These are phyloP conservation scores for Colletotrichum euphorbiae DNA, from an alignment of 2,329 filamentous ascomycete genomes.

Conservation along the genomic window DNA sequence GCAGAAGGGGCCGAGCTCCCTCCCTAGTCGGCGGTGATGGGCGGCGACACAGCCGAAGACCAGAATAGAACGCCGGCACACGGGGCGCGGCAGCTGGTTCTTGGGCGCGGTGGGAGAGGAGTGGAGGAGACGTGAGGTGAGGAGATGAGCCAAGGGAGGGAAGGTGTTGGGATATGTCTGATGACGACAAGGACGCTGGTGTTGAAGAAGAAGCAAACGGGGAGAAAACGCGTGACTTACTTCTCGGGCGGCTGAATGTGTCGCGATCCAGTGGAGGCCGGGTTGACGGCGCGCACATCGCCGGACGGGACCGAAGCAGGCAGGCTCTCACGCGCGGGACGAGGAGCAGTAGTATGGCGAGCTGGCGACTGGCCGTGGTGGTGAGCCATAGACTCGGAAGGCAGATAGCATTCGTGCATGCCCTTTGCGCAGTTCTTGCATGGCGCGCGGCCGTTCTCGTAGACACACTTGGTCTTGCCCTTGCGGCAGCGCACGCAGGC, in stretches of 20 bases:
- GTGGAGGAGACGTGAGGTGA: slow-evolving; percentile 9
- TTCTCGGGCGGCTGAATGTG: slow-evolving; percentile 64
- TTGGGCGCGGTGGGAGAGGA: neutral
- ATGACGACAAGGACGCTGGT: slow-evolving; percentile 3
- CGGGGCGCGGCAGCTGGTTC: slow-evolving; percentile 17
- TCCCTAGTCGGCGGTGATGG: slow-evolving; percentile 29
- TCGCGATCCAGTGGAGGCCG: slow-evolving; percentile 59
- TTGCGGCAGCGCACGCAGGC: slow-evolving; percentile 73
- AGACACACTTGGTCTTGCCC: slow-evolving; percentile 73
- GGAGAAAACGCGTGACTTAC: slow-evolving; percentile 55
- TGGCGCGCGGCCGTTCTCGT: slow-evolving; percentile 71
- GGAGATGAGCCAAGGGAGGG: slow-evolving; percentile 7
- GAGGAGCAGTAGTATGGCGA: slow-evolving; percentile 59
- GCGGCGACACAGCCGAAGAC: slow-evolving; percentile 37
- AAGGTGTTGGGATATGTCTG: slow-evolving; percentile 13
- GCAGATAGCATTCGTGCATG: slow-evolving; percentile 72
- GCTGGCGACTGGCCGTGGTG: slow-evolving; percentile 70
- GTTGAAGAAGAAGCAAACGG: slow-evolving; percentile 12
- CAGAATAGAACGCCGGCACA: slow-evolving; percentile 33
- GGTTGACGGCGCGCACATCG: slow-evolving; percentile 56
- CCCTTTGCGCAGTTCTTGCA: slow-evolving; percentile 74
- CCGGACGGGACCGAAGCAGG: slow-evolving; percentile 62
- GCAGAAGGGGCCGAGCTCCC: slow-evolving; percentile 39
- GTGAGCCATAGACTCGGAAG: slow-evolving; percentile 70
- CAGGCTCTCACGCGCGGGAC: slow-evolving; percentile 65